These are phyloP conservation scores for Gossypium herbaceum DNA, from an alignment of 345 rosid genomes.

Conservation along the genomic window DNA sequence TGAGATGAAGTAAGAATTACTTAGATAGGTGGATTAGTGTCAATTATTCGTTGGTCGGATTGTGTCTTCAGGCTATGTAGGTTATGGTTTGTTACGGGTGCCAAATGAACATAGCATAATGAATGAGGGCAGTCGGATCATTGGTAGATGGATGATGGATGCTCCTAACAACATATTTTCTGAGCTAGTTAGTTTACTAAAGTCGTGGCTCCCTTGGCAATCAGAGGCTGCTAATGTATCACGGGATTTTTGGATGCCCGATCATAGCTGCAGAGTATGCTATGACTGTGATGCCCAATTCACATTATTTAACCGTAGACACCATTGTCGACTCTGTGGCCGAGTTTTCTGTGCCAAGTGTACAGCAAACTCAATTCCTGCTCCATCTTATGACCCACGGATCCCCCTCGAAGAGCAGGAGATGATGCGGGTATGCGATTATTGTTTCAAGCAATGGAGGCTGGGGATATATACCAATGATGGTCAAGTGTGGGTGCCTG, in stretches of 20 bases:
- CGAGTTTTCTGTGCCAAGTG: conserved; percentile 92
- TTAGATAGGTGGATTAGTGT: background rate
- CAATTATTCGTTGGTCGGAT: background rate
- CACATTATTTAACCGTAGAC: conserved; percentile 67
- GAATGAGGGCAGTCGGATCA: conserved; percentile 44
- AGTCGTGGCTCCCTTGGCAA: conserved; percentile 77
- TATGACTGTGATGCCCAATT: conserved; percentile 90
- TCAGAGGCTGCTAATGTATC: conserved; percentile 75
- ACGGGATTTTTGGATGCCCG: conserved; percentile 99
- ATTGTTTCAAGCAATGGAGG: conserved; percentile 84
- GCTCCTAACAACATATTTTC: conserved; percentile 49
- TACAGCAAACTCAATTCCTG: conserved; percentile 71
- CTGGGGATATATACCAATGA: conserved; percentile 37
- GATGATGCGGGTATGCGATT: conserved; percentile 83
- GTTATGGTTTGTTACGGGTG: conserved; percentile 26
- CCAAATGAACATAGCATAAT: conserved; percentile 56
- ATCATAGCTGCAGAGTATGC: conserved; percentile 92
- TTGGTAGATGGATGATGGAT: conserved; percentile 75
- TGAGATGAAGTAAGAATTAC: background rate
- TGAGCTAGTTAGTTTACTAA: conserved; percentile 46
- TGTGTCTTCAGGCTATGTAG: background rate
- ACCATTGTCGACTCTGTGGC: conserved; percentile 93
- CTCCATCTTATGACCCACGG: conserved; percentile 40
- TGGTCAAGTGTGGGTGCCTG: conserved; percentile 41
- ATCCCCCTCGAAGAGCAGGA: conserved; percentile 55